These are phyloP conservation scores for Fusarium denticulatum DNA, from an alignment of 2,329 filamentous ascomycete species.

Conservation along the genomic window DNA sequence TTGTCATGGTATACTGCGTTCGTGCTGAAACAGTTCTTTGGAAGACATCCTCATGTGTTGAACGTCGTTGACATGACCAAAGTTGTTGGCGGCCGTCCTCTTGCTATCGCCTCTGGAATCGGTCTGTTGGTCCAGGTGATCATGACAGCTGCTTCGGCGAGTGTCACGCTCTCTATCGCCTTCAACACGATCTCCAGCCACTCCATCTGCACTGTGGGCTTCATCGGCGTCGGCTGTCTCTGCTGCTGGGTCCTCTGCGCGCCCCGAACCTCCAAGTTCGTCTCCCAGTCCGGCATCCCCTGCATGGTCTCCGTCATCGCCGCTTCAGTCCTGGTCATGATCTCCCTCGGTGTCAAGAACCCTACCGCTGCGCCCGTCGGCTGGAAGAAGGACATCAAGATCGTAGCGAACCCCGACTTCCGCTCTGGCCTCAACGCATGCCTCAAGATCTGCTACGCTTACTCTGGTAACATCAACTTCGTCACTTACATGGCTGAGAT, in stretches of 20 bases:
- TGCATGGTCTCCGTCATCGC: constrained; percentile 49
- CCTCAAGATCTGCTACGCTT: constrained; percentile 50
- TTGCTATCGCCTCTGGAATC: constrained; percentile 52
- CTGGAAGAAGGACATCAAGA: constrained; percentile 45
- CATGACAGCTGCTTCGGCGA: constrained; percentile 74
- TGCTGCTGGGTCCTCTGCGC: constrained; percentile 72
- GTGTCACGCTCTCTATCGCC: constrained; percentile 72
- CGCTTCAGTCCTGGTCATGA: constrained; percentile 51
- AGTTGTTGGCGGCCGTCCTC: constrained; percentile 54
- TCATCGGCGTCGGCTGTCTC: constrained; percentile 69
- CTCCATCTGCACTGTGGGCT: constrained; percentile 72
- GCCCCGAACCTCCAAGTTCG: constrained; percentile 69
- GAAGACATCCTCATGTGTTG: constrained; percentile 73
- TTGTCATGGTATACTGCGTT: constrained; percentile 70
- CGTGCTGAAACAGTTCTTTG: constrained; percentile 70
- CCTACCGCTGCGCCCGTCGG: constrained; percentile 43
- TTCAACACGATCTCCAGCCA: constrained; percentile 74
- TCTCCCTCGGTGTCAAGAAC: constrained; percentile 46
- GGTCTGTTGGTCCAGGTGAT: constrained; percentile 79
- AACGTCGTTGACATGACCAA: constrained; percentile 77
- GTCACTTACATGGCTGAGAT: constrained; percentile 51
- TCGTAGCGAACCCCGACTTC: constrained; percentile 46
- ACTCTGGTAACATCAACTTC: constrained; percentile 52
- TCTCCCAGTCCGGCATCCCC: constrained; percentile 46
- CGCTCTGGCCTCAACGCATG: constrained; percentile 47